These are phyloP conservation scores for Senecio squalidus DNA, from an alignment of 140 eudicot species.

Conservation along the genomic window DNA sequence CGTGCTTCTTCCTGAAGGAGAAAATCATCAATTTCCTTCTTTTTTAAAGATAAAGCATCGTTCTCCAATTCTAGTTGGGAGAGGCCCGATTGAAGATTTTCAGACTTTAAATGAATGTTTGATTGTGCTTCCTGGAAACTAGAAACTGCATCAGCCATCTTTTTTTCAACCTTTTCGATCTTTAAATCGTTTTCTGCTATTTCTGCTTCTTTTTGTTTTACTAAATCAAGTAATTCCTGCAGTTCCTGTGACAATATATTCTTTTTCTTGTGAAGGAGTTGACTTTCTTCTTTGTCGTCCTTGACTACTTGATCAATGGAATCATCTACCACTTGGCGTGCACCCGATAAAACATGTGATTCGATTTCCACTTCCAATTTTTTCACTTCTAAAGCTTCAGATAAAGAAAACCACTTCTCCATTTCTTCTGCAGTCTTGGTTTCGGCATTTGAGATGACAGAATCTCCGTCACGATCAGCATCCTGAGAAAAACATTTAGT, in stretches of 20 bases:
- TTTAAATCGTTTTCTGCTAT: conserved; percentile 53
- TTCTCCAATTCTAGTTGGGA: conserved; percentile 40
- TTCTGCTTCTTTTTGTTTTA: conserved; percentile 72
- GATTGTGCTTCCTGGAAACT: conserved; percentile 55
- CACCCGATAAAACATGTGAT: conserved; percentile 47
- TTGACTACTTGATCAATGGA: conserved; percentile 45
- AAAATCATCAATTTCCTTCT: conserved; percentile 52
- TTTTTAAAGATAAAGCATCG: conserved; percentile 39
- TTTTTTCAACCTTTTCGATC: conserved; percentile 49
- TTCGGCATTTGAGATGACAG: conserved; percentile 48
- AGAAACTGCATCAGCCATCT: conserved; percentile 48
- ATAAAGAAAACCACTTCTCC: conserved; percentile 46
- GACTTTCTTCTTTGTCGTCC: conserved; percentile 56
- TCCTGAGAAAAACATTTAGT: conserved; percentile 36
- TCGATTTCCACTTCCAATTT: conserved; percentile 57
- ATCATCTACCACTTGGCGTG: conserved; percentile 37
- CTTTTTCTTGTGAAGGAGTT: conserved; percentile 44
- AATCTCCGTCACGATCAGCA: conserved; percentile 53
- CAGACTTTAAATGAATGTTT: conserved; percentile 29
- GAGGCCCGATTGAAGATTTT: conserved; percentile 33
- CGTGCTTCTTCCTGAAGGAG: conserved; percentile 49
- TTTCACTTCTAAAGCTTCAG: conserved; percentile 50
- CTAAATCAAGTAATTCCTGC: conserved; percentile 57
- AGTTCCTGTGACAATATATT: conserved; percentile 44
- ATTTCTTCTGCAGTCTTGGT: conserved; percentile 42